These are phyloP conservation scores for Taiwanofungus camphoratus DNA, from an alignment of 1,284 basidiomycete species.

Conservation along the genomic window DNA sequence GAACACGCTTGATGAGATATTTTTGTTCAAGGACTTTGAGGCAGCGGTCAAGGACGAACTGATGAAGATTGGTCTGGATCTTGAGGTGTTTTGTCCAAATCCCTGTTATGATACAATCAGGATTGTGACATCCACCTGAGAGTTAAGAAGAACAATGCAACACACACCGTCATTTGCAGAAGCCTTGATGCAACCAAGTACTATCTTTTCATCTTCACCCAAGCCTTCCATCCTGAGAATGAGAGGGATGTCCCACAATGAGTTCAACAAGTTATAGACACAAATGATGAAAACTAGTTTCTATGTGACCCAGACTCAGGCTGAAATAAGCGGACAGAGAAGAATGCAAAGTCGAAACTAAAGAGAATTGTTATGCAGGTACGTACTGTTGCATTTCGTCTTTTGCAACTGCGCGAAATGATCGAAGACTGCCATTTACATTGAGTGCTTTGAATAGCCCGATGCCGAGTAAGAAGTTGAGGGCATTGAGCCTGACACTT, in stretches of 20 bases:
- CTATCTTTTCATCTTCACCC: not conserved
- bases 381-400: not conserved
- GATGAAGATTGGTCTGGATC: not conserved
- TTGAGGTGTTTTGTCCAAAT: not conserved
- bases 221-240: not conserved
- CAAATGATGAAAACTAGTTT: too few relatives aligned
- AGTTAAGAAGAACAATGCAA: not conserved
- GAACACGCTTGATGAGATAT: not conserved
- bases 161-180: not conserved
- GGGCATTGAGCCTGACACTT: not conserved
- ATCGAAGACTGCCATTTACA: not conserved
- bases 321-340: not conserved
- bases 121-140: not conserved
- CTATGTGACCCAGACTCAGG: too few relatives aligned
- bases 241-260: not conserved
- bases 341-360: not conserved
- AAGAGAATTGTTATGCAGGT: not conserved
- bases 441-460: not conserved
- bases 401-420: not conserved
- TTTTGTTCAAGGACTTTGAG: not conserved
- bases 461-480: not conserved
- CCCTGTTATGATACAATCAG: too few relatives aligned
- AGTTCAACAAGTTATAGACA: not conserved
- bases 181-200: not conserved
- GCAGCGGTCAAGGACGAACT: not conserved